Conservation (phyloP, 805 yeast genomes). For the Candida berthetii region DNA sequence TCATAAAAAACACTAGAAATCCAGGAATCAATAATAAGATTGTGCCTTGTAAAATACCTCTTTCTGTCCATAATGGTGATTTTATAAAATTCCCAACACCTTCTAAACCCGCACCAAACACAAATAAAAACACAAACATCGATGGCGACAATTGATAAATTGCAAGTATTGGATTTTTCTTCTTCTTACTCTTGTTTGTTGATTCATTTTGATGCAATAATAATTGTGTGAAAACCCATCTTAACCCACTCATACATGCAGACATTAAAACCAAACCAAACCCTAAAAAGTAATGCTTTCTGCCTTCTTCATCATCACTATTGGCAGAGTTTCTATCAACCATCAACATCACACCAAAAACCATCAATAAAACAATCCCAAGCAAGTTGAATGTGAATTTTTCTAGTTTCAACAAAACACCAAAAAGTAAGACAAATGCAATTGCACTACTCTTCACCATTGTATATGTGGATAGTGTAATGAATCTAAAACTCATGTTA, state of each 20-base stretch:
- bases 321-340: slow-evolving; percentile 38
- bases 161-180: slow-evolving; percentile 72
- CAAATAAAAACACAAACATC: slow-evolving; percentile 60
- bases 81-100: slow-evolving; percentile 48
- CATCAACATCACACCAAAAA: slow-evolving; percentile 84
- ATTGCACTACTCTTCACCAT: slow-evolving; percentile 88
- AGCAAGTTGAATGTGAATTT: slow-evolving; percentile 60
- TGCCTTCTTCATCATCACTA: slow-evolving; percentile 13
- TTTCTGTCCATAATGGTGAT: slow-evolving; percentile 59
- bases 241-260: slow-evolving; percentile 76
- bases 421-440: slow-evolving; percentile 84
- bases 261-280: slow-evolving; percentile 70
- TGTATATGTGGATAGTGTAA: slow-evolving; percentile 81
- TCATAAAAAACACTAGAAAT: slow-evolving; percentile 81
- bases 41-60: slow-evolving; percentile 51
- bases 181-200: slow-evolving; percentile 8
- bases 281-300: slow-evolving; percentile 40
- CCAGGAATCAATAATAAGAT: slow-evolving; percentile 74
- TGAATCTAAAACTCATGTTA: slow-evolving; percentile 72
- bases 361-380: slow-evolving; percentile 72
- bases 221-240: slow-evolving; percentile 94
- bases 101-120: slow-evolving; percentile 64
- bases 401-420: slow-evolving; percentile 77
- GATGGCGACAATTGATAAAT: slow-evolving; percentile 81
- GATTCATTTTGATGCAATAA: slow-evolving; percentile 58